Evolutionary conservation across 331 rosid species (phyloP).

Genomic region (Cucumis variabilis): DNA sequence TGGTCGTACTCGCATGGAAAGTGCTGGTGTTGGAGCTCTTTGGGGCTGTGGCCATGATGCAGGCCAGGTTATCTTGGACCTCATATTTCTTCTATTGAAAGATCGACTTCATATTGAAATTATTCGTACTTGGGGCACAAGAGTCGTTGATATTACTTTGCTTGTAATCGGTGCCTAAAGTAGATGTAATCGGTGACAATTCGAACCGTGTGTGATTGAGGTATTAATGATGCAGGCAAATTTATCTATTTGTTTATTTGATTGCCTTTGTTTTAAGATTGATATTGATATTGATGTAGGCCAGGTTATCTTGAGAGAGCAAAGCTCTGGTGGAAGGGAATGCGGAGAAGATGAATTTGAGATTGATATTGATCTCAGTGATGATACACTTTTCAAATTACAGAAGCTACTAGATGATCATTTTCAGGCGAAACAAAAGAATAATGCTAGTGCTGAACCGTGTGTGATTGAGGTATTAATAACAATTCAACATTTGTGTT

Average conservation of each 20-base stretch:
- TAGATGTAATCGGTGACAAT: too few relatives aligned
- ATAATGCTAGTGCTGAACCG: conserved; percentile 55
- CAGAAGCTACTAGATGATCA: conserved; percentile 73
- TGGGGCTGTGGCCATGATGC: too few relatives aligned
- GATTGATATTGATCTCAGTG: conserved; percentile 78
- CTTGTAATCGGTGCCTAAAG: conserved; percentile 91
- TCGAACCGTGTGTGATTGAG: too few relatives aligned
- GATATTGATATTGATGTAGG: too few relatives aligned
- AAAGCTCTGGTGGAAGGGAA: conserved; percentile 70
- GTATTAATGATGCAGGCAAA: too few relatives aligned
- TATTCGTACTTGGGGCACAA: conserved; percentile 90
- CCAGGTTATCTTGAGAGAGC: conserved; percentile 80
- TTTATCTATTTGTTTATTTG: too few relatives aligned
- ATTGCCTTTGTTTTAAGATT: too few relatives aligned
- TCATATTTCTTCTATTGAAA: too few relatives aligned
- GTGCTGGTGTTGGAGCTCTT: conserved; percentile 94
- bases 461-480: conserved; percentile 79
- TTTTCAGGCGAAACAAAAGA: conserved; percentile 62
- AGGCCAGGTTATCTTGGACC: too few relatives aligned
- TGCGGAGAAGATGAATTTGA: conserved; percentile 84
- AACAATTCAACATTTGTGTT: neutral
- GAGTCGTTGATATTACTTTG: conserved; percentile 84
- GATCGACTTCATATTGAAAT: too few relatives aligned
- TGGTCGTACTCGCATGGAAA: conserved; percentile 82
- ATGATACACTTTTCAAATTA: conserved; percentile 71